Evolutionary conservation across 352 stramenopile species (phyloP).

Genomic region (Phytophthora aleatoria): DNA sequence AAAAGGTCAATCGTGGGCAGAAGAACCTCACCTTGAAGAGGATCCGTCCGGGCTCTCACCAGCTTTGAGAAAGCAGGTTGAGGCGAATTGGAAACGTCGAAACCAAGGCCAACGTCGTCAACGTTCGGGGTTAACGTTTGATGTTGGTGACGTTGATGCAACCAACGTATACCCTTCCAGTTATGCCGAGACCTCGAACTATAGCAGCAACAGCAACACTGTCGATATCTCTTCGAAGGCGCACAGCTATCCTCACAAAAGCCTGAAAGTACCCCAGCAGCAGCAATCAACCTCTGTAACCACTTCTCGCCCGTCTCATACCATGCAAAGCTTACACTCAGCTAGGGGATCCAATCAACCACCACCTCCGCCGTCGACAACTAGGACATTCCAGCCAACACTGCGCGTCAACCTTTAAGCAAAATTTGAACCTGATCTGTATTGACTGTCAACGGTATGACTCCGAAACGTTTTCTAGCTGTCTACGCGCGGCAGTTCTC

Average conservation of each 20-base stretch:
- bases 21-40: slow-evolving; percentile 13
- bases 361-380: slow-evolving; percentile 5
- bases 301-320: background rate
- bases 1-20: slow-evolving; percentile 11
- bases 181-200: background rate
- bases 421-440: slow-evolving; percentile 2
- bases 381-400: slow-evolving; percentile 16
- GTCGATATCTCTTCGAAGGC: background rate
- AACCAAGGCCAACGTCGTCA: slow-evolving; percentile 24
- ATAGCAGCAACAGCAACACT: background rate
- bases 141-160: slow-evolving; percentile 12
- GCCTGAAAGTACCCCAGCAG: background rate
- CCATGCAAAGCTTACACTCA: slow-evolving; percentile 1
- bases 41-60: slow-evolving; percentile 63
- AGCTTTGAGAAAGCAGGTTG: slow-evolving; percentile 54
- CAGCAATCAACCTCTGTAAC: slow-evolving; percentile 2
- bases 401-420: slow-evolving; percentile 32
- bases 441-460: slow-evolving; percentile 21
- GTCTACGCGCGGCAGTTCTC: slow-evolving; percentile 92
- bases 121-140: slow-evolving; percentile 11
- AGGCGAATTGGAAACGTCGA: slow-evolving; percentile 58
- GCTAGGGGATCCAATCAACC: slow-evolving; percentile 5
- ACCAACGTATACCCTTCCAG: slow-evolving; percentile 5
- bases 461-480: slow-evolving; percentile 15
- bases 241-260: background rate